Percentiles rank a stretch among this genome's conserved stretches.
These are phyloP conservation scores for Pestalotiopsis sp. DNA, from an alignment of 2,329 filamentous ascomycete species.

Conservation along the genomic window DNA sequence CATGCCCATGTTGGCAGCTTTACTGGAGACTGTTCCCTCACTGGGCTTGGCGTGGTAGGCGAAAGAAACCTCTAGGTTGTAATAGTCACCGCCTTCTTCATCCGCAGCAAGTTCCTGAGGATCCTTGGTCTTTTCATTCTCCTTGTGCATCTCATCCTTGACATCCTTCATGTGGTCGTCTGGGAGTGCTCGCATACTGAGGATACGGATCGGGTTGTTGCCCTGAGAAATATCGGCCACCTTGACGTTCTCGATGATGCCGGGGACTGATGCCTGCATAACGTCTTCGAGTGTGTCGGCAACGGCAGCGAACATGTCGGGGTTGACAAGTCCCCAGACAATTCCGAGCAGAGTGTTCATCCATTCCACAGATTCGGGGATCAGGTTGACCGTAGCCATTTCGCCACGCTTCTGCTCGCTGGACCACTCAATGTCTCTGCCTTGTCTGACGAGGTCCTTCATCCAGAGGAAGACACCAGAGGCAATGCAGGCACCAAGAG, in stretches of 20 bases:
- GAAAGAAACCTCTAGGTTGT: constrained; percentile 88
- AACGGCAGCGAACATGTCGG: constrained; percentile 88
- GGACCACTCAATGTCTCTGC: constrained; percentile 82
- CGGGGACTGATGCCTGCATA: constrained; percentile 73
- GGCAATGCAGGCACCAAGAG: constrained; percentile 68
- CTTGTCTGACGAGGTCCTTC: constrained; percentile 81
- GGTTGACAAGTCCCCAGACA: constrained; percentile 89
- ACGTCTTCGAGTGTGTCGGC: constrained; percentile 80
- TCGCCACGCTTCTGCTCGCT: constrained; percentile 83
- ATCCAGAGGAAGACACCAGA: constrained; percentile 87
- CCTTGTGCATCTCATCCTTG: constrained; percentile 75
- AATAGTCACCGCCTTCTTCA: constrained; percentile 88
- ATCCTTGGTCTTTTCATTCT: constrained; percentile 80
- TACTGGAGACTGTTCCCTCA: constrained; percentile 68
- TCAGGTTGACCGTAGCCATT: constrained; percentile 82
- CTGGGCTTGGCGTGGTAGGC: constrained; percentile 87
- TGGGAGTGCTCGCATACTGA: constrained; percentile 83
- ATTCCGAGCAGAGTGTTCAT: constrained; percentile 86
- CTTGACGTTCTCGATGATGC: constrained; percentile 89
- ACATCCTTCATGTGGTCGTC: constrained; percentile 79
- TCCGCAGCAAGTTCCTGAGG: constrained; percentile 84
- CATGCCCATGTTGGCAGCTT: constrained; percentile 96
- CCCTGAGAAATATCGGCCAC: constrained; percentile 95
- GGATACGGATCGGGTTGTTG: constrained; percentile 82
- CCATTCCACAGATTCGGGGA: constrained; percentile 94